Evolutionary conservation across 495 filamentous ascomycete genomes (phyloP), one percentile per base, ranked within the genome.

Genomic region (Aspergillus sparsus): DNA sequence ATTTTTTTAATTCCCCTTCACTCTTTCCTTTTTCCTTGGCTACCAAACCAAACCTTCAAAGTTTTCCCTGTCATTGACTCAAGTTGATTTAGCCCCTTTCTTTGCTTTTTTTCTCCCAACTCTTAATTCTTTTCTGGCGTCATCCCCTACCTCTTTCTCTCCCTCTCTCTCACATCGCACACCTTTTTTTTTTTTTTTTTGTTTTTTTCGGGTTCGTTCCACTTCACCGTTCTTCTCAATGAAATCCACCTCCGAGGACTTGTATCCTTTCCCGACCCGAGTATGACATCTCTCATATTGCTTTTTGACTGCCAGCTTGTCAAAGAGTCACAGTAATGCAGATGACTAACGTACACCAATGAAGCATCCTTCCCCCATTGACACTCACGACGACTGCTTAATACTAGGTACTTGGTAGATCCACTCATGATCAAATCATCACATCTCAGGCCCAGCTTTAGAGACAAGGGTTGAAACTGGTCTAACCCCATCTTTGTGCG

Each of bases 251-350:
- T 60, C 58, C 58, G 58, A 60, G 50, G 41, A 54, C 45, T 34
- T 12, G 2, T 51, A 9, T 35, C 47, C 36, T 62, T 32, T 45
- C 45, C 60, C 53, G 15, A 42, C 39, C 21, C 41, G 39, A 56
- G 53, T 32, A 50, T 55, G 53, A 56, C 55, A 54, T 49, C 34
- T 60, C 39, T 60, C 58, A 60, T 39, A 47, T 54, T 60, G 58
- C 58, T 60, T 60, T 60, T 60, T 15, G 34, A 47, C 41, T 31
- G 50, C 58, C 45, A 60, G 33, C 16, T 35, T 46, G 57, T 53
- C 41, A 54, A 49, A 41, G 21, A 27, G 32, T 32, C 9, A 31
- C 31, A 41, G 47, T 46, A 27, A 53, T 31, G 57, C 49, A 27
- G 49, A 33, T 50, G 32, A 27, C 49, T 5, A 27, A 47, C 37